phyloP scores from a whole-genome alignment of 129 eudicot genomes.

The Flaveria bidentis region DNA sequence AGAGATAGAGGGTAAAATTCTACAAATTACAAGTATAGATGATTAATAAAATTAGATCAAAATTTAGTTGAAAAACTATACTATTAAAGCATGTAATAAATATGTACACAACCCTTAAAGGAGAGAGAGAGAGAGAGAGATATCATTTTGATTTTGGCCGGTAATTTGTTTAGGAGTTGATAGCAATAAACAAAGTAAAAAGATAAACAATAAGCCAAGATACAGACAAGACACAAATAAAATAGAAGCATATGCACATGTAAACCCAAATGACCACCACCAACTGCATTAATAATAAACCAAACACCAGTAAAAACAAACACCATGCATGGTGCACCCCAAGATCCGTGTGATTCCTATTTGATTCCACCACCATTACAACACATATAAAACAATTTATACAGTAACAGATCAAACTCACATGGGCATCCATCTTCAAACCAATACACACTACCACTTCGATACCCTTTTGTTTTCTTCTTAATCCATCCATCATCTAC shows the following conservation, averaged over 20 bases:
- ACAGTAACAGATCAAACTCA: slow-evolving; percentile 38
- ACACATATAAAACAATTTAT: slow-evolving; percentile 30
- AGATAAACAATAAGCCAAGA: neutral
- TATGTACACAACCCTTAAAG: neutral
- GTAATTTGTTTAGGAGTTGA: neutral
- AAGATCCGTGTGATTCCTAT: slow-evolving; percentile 19
- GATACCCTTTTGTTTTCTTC: slow-evolving; percentile 10
- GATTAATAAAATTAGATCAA: too few relatives aligned
- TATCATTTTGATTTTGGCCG: neutral
- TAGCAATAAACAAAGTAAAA: neutral
- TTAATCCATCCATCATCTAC: neutral
- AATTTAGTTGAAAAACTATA: too few relatives aligned
- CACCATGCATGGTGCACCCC: neutral
- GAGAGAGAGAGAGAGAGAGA: too few relatives aligned
- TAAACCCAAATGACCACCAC: slow-evolving; percentile 20
- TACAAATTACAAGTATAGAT: too few relatives aligned
- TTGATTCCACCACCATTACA: slow-evolving; percentile 17
- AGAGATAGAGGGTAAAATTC: too few relatives aligned
- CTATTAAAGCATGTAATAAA: too few relatives aligned
- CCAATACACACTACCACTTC: neutral
- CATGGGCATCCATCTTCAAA: slow-evolving; percentile 35
- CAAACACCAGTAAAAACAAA: slow-evolving; percentile 6
- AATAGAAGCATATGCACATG: slow-evolving; percentile 32
- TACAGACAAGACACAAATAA: slow-evolving; percentile 14
- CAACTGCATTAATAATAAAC: neutral